These are phyloP conservation scores for Sinapis alba DNA, from an alignment of 441 rosid species.

Conservation along the genomic window DNA sequence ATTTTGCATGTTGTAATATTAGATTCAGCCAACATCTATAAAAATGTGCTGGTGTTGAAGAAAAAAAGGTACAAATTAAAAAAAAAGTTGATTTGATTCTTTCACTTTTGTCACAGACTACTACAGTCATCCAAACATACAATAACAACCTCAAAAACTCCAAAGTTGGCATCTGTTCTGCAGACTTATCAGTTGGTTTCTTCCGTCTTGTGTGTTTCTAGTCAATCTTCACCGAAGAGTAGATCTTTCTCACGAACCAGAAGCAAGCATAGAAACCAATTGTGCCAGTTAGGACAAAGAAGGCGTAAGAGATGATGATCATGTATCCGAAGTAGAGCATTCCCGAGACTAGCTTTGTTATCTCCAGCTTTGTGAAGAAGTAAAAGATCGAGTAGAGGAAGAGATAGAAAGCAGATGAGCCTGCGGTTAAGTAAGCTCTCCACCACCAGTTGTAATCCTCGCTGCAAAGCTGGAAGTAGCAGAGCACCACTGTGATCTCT, in stretches of 20 bases:
- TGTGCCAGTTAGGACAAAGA: slow-evolving; percentile 90
- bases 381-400: slow-evolving; percentile 94
- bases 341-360: slow-evolving; percentile 86
- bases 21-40: slow-evolving; percentile 24
- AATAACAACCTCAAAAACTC: slow-evolving; percentile 31
- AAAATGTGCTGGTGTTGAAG: slow-evolving; percentile 20
- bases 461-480: slow-evolving; percentile 96
- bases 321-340: slow-evolving; percentile 91
- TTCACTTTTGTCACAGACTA: slow-evolving; percentile 35
- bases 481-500: slow-evolving; percentile 85
- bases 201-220: slow-evolving; percentile 43
- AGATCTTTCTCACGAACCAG: slow-evolving; percentile 93
- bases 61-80: slow-evolving; percentile 14
- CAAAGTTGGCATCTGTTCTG: slow-evolving; percentile 25
- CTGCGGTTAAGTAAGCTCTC: slow-evolving; percentile 93
- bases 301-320: slow-evolving; percentile 80
- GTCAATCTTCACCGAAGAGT: slow-evolving; percentile 92
- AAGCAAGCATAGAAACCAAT: slow-evolving; percentile 96
- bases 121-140: slow-evolving; percentile 36
- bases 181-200: neutral
- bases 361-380: slow-evolving; percentile 93
- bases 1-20: slow-evolving; percentile 13
- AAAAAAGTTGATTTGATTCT: slow-evolving; percentile 18
- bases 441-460: slow-evolving; percentile 99
- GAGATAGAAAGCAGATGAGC: slow-evolving; percentile 90